A percentile compares a stretch with the other conserved stretches of the same genome.
These are phyloP conservation scores for Azolla pinnata DNA, from an alignment of 75 land plant genomes.

Conservation along the genomic window DNA sequence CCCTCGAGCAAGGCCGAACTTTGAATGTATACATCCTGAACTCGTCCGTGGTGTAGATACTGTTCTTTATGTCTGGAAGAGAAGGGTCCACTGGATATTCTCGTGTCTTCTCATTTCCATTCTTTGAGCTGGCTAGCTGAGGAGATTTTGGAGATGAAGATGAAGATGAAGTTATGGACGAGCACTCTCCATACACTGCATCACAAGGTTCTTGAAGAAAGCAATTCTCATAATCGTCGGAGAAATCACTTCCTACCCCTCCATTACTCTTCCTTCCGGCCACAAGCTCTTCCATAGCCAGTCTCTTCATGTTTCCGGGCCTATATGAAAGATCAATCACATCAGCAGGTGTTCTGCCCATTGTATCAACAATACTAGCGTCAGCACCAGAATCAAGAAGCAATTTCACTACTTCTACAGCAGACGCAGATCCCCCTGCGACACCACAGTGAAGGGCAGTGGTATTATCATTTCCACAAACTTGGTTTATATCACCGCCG, in stretches of 20 bases:
- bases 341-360: slow-evolving; percentile 46
- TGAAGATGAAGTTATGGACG: slow-evolving; percentile 10
- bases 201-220: slow-evolving; percentile 1
- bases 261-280: not conserved
- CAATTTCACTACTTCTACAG: slow-evolving; percentile 35
- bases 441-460: slow-evolving; percentile 80
- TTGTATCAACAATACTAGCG: slow-evolving; percentile 31
- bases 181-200: slow-evolving; percentile 8
- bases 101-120: slow-evolving; percentile 33
- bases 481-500: slow-evolving; percentile 32
- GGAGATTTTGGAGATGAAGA: slow-evolving; percentile 13
- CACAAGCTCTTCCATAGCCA: slow-evolving; percentile 13
- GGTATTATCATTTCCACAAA: slow-evolving; percentile 39
- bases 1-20: slow-evolving; percentile 68
- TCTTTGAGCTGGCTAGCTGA: not conserved
- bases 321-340: slow-evolving; percentile 19
- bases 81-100: slow-evolving; percentile 64
- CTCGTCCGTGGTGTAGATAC: slow-evolving; percentile 61
- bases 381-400: slow-evolving; percentile 52
- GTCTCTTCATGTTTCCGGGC: slow-evolving; percentile 4
- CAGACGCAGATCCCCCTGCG: slow-evolving; percentile 29
- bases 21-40: slow-evolving; percentile 76
- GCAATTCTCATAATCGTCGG: not conserved
- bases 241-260: not conserved
- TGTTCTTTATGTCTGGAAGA: slow-evolving; percentile 62